These are phyloP conservation scores for Elymus sibiricus DNA, from an alignment of 176 grass and related monocot genomes.

Conservation along the genomic window DNA sequence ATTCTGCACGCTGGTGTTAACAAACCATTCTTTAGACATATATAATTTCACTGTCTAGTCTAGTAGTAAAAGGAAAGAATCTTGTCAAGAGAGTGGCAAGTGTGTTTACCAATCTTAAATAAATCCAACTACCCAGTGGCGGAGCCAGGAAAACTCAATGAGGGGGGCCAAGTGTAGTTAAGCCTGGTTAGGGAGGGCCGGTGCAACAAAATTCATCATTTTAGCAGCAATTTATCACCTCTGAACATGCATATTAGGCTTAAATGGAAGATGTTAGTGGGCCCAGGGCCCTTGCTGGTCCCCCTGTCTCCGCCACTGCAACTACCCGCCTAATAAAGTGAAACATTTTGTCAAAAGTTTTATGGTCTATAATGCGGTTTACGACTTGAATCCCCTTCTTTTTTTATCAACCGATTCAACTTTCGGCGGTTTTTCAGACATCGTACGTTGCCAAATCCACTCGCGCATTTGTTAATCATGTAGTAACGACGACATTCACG, in stretches of 20 bases:
- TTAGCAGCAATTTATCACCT: too few species aligned
- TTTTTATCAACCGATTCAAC: neutral
- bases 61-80: neutral
- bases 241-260: too few species aligned
- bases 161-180: too few species aligned
- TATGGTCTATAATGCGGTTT: neutral
- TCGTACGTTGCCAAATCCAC: neutral
- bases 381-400: neutral
- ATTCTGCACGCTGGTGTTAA: neutral
- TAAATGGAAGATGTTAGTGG: too few species aligned
- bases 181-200: too few species aligned
- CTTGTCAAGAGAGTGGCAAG: neutral
- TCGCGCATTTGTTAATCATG: constrained; percentile 6
- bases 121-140: neutral
- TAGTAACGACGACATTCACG: neutral
- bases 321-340: neutral
- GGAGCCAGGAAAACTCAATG: too few species aligned
- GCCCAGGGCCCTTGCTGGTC: too few species aligned
- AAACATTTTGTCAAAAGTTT: neutral
- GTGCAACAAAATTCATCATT: too few species aligned
- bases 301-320: too few species aligned
- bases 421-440: neutral
- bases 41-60: too few species aligned
- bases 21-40: neutral
- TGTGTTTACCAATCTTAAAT: neutral